These are phyloP conservation scores for Passalora sequoiae DNA, from an alignment of 2,329 filamentous ascomycete genomes.

Conservation along the genomic window DNA sequence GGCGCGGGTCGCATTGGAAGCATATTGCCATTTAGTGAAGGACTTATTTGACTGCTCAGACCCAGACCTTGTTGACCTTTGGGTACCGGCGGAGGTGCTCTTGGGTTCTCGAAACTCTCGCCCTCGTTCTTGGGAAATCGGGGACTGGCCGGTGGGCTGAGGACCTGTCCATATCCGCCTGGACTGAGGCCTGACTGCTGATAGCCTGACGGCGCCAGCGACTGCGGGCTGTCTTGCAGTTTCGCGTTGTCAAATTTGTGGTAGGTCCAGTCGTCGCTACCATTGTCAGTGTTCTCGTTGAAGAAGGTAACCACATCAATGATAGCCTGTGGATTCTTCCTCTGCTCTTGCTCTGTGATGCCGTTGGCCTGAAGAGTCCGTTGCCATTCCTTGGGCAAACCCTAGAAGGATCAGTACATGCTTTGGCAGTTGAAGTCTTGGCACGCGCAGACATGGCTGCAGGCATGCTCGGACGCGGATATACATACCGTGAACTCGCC, in stretches of 20 bases:
- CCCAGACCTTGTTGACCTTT: conserved; percentile 38
- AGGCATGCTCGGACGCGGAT: not conserved
- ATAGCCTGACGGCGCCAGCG: conserved; percentile 24
- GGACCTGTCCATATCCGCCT: conserved; percentile 52
- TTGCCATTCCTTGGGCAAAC: conserved; percentile 96
- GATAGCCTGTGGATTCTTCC: conserved; percentile 91
- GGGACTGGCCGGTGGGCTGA: conserved; percentile 76
- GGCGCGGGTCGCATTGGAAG: conserved; percentile 72
- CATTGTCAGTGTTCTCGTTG: conserved; percentile 78
- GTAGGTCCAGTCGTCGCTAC: conserved; percentile 79
- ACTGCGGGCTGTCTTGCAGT: conserved; percentile 46
- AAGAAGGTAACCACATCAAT: conserved; percentile 95
- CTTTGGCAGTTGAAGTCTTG: not conserved
- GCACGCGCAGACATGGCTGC: not conserved
- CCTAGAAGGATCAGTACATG: conserved; percentile 42
- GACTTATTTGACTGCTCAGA: conserved; percentile 41
- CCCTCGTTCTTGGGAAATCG: conserved; percentile 84
- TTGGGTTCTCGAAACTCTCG: conserved; percentile 95
- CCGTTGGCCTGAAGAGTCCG: conserved; percentile 90
- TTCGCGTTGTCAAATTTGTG: conserved; percentile 93
- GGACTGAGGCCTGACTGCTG: conserved; percentile 29
- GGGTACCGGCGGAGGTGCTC: conserved; percentile 86
- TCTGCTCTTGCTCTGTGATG: conserved; percentile 91
- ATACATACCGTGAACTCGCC: conserved; percentile 80
- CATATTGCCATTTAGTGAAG: conserved; percentile 52